Evolutionary conservation across 306 rosid genomes (phyloP).

Genomic region (Leucaena leucocephala): DNA sequence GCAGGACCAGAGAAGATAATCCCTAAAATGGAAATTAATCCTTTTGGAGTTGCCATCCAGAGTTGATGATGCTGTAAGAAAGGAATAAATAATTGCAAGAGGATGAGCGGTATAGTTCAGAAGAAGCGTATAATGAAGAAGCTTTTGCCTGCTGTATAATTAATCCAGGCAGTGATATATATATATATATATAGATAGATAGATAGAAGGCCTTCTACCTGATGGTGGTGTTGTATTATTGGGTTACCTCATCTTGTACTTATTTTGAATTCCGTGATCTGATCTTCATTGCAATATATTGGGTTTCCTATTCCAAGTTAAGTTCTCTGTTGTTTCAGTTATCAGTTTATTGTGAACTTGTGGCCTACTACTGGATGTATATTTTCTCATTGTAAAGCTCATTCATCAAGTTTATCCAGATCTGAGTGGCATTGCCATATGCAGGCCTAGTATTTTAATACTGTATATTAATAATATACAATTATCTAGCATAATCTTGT

Average conservation of each 20-base stretch:
- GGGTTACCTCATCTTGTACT: slow-evolving; percentile 29
- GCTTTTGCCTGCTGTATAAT: slow-evolving; percentile 39
- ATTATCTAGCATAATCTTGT: slow-evolving; percentile 1
- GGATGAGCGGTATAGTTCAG: background rate
- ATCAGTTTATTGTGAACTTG: slow-evolving; percentile 21
- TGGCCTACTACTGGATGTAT: slow-evolving; percentile 17
- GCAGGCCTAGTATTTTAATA: background rate
- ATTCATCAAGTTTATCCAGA: background rate
- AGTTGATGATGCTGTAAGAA: slow-evolving; percentile 41
- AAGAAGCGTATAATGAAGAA: background rate
- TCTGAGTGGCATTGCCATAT: background rate
- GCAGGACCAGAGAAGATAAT: slow-evolving; percentile 56
- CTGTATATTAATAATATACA: background rate
- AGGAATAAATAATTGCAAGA: slow-evolving; percentile 8
- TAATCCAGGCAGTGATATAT: slow-evolving; percentile 28
- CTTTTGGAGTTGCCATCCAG: slow-evolving; percentile 53
- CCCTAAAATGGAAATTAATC: slow-evolving; percentile 49
- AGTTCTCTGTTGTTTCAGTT: slow-evolving; percentile 8
- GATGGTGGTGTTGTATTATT: slow-evolving; percentile 6
- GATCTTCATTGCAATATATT: slow-evolving; percentile 34
- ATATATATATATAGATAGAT: background rate
- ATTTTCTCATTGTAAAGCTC: background rate
- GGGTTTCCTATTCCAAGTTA: background rate
- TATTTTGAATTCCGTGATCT: slow-evolving; percentile 19
- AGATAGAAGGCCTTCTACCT: slow-evolving; percentile 19